These are phyloP conservation scores for Eucalyptus virginea DNA, from an alignment of 345 rosid genomes.

Conservation along the genomic window DNA sequence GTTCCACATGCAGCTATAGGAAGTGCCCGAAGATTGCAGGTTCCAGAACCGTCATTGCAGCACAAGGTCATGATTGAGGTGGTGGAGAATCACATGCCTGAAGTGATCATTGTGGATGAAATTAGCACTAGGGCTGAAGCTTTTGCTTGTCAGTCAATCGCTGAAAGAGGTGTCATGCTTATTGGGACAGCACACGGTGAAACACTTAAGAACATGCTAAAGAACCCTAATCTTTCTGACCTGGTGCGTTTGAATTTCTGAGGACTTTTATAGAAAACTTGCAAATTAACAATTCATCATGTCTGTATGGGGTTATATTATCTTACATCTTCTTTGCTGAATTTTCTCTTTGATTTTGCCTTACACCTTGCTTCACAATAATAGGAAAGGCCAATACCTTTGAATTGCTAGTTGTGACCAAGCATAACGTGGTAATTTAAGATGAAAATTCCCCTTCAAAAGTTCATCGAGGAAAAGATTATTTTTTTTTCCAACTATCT, in stretches of 20 bases:
- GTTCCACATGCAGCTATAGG: slow-evolving; percentile 72
- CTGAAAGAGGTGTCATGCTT: slow-evolving; percentile 61
- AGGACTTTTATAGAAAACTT: background rate
- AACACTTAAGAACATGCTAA: slow-evolving; percentile 41
- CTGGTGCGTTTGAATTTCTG: slow-evolving; percentile 22
- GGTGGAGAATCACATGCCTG: slow-evolving; percentile 77
- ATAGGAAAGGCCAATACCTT: background rate
- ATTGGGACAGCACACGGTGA: slow-evolving; percentile 69
- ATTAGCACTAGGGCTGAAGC: slow-evolving; percentile 66
- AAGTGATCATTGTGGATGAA: slow-evolving; percentile 60
- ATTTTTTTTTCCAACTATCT: background rate
- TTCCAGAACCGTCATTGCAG: slow-evolving; percentile 49
- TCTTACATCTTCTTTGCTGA: background rate
- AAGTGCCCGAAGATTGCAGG: slow-evolving; percentile 72
- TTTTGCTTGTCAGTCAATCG: slow-evolving; percentile 53
- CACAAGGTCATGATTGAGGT: slow-evolving; percentile 70
- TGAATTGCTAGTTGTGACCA: background rate
- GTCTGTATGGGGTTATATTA: background rate
- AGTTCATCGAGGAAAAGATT: background rate
- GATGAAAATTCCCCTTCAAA: background rate
- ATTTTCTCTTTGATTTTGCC: background rate
- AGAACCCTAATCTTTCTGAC: slow-evolving; percentile 46
- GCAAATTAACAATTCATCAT: background rate
- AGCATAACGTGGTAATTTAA: background rate
- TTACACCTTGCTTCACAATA: background rate